Conservation (phyloP, 1,284 basidiomycete species). For the Stygiomarasmius scandens region DNA sequence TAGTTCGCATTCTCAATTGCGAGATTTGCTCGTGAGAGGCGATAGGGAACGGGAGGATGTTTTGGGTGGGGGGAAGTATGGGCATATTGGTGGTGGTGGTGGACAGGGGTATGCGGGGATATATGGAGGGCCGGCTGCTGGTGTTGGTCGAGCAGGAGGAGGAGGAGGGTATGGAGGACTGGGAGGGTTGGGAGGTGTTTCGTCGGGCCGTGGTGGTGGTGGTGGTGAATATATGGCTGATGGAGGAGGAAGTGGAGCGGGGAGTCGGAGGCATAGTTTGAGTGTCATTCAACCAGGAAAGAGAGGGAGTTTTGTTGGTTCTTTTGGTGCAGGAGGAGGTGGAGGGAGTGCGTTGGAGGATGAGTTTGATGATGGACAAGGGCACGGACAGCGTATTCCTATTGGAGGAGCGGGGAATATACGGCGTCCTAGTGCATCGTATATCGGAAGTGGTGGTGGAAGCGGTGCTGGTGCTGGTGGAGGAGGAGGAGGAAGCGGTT, state of each 20-base stretch:
- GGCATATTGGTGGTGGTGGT: conserved; percentile 48
- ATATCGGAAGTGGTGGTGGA: conserved; percentile 9
- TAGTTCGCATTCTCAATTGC: too few relatives aligned
- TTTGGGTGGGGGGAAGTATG: conserved; percentile 42
- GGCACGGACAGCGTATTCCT: neutral
- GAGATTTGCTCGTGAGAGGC: conserved; percentile 54
- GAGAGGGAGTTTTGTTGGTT: conserved; percentile 66
- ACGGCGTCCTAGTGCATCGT: neutral
- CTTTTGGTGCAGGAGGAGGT: conserved; percentile 17
- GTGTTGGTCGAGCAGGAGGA: neutral
- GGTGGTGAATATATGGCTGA: conserved; percentile 5
- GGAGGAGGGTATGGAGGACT: neutral
- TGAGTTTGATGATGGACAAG: conserved; percentile 37
- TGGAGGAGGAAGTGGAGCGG: conserved; percentile 67
- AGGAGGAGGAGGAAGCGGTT: conserved; percentile 44
- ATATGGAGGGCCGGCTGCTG: neutral
- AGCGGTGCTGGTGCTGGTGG: neutral
- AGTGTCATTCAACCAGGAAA: conserved; percentile 79
- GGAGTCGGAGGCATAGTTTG: conserved; percentile 84
- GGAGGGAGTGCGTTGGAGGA: conserved; percentile 39
- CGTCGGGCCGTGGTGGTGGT: conserved; percentile 1
- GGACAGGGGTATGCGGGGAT: neutral
- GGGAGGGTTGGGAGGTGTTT: neutral
- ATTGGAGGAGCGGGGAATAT: neutral
- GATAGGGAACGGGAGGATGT: conserved; percentile 47